Percentiles rank a stretch among this genome's conserved stretches.
Conservation (phyloP, 2,329 filamentous ascomycete genomes). For the Stachybotrys echinatus region DNA sequence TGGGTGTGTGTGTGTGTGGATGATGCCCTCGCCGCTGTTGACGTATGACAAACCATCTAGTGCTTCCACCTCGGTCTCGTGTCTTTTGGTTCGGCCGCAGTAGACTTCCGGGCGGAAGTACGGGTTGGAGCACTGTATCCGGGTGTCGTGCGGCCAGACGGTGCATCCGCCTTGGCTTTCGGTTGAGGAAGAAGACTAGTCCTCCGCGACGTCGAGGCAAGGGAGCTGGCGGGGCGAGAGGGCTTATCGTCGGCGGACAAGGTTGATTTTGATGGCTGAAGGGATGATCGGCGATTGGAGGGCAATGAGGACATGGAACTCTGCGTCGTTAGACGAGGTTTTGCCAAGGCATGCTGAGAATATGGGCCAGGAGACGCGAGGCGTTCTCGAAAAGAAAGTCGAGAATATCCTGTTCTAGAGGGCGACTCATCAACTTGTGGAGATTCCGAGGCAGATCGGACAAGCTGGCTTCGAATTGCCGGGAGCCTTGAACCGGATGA, state of each 20-base stretch:
- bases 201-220: slow-evolving; percentile 43
- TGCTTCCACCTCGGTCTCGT: slow-evolving; percentile 46
- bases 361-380: slow-evolving; percentile 44
- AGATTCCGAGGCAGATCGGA: slow-evolving; percentile 41
- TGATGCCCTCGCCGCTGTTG: background rate
- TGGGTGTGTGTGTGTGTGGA: background rate
- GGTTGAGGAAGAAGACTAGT: slow-evolving; percentile 50
- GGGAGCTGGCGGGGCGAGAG: slow-evolving; percentile 50
- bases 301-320: slow-evolving; percentile 36
- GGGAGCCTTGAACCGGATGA: slow-evolving; percentile 43
- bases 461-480: slow-evolving; percentile 40
- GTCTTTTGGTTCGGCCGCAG: slow-evolving; percentile 29
- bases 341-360: slow-evolving; percentile 38
- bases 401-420: slow-evolving; percentile 34
- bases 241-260: slow-evolving; percentile 20
- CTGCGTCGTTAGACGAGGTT: slow-evolving; percentile 37
- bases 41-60: slow-evolving; percentile 5
- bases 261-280: slow-evolving; percentile 41
- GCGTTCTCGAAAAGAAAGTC: slow-evolving; percentile 50
- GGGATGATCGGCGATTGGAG: slow-evolving; percentile 44
- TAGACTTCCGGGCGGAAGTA: slow-evolving; percentile 36
- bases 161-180: slow-evolving; percentile 23
- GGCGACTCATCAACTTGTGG: slow-evolving; percentile 41
- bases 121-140: slow-evolving; percentile 40
- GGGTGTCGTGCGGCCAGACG: slow-evolving; percentile 43